Evolutionary conservation across 129 eudicot genomes (phyloP), one percentile per base, ranked within the genome.

Genomic region (Centrapalus pauciflorus): DNA sequence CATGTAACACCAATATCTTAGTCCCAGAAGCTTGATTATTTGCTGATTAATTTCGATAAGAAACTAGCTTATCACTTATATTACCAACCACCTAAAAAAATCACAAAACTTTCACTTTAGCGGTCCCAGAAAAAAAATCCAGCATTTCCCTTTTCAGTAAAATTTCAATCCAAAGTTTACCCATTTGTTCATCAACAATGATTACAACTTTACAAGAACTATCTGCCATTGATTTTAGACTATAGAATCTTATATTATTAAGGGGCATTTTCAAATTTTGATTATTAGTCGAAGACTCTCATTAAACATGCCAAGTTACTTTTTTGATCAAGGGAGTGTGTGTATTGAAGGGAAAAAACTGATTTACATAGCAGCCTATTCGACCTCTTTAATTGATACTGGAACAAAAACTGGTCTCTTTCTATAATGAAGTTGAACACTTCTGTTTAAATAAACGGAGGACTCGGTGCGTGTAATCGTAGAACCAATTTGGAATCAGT

Each of bases 1-100:
- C 41, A 69, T 69, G 57, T 25, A 61, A 40, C 19, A 78, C 30
- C 30, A 12, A 67, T 45, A 72, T 55, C 0, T 73, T 13, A 68
- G 72, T 26, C 52, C 64, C 27, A 35, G n/a, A n/a, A n/a, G 38
- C 12, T 3, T 38, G 0, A 11, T 9, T 11, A 17, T 7, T 17
- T 61, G 33, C 27, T 12, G 32, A 34, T 26, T 30, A 52, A 57
- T 59, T 29, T 57, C 26, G 16, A 57, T 6, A 57, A 6, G 41
- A 28, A 25, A 26, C 24, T 13, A 13, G 8, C 30, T 34, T 60
- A 17, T 20, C n/a, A 30, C 8, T 10, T 37, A n/a, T n/a, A n/a
- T n/a, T n/a, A n/a, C n/a, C n/a, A n/a, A n/a, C 48, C 20, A 0
- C 17, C 26, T 34, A 26, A 4, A 2, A 17, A 59, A 45, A 45